Base-by-base conservation (phyloP, 108 stramenopile genomes). In the Conticribra weissflogii region DNA sequence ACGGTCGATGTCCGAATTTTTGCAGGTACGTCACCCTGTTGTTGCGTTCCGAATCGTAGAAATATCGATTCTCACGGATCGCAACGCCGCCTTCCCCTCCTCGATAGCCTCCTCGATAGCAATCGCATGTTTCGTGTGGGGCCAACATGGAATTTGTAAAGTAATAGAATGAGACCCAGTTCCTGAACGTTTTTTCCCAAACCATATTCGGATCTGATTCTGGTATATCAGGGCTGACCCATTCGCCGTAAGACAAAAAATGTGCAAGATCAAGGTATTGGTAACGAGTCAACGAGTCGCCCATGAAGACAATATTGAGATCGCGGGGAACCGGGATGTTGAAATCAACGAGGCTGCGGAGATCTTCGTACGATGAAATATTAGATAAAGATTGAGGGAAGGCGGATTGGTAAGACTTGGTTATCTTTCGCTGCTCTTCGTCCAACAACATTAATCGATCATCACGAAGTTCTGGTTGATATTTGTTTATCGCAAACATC, bases 31-130 rank as follows among this genome's bases (percentile, higher is more conserved):
- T 33, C 1, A 70, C 61, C 17, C 30, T 53, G 60, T 68, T 61
- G 56, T 60, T 57, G 3, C 44, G 25, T n/a, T 56, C 54, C 1
- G 29, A 4, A 57, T 75, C 54, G 49, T 14, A 4, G 31, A 45
- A 77, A 47, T 77, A 77, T 3, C 76, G 76, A 63, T 77, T 77
- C 45, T 77, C 76, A n/a, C n/a, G n/a, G 28, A 60, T 50, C 22
- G 29, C 25, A 7, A 27, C 15, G 4, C 9, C 25, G 27, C 18
- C 32, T 32, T 66, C 58, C 64, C 49, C 49, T 54, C 0, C 71
- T 71, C n/a, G n/a, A n/a, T n/a, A n/a, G n/a, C n/a, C n/a, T n/a
- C n/a, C n/a, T n/a, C n/a, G n/a, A 64, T 55, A 70, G 59, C 77
- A 83, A 60, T 83, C 73, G 53, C 82, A 78, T 0, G 21, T 50